Conservation (phyloP, 306 rosid species). For the Boehmeria nivea region DNA sequence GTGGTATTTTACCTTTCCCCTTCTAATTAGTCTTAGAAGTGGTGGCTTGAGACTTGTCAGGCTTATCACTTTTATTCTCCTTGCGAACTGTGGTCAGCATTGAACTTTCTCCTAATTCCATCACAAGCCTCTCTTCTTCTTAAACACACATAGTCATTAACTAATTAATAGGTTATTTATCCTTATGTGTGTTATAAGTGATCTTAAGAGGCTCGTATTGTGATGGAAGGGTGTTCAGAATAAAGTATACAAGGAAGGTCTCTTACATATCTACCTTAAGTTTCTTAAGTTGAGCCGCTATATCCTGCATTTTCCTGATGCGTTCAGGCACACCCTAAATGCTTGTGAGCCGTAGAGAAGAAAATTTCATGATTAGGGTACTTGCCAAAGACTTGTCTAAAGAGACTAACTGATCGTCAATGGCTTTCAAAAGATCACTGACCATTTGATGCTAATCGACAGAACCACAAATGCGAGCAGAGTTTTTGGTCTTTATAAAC, state of each 20-base stretch:
- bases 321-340: neutral
- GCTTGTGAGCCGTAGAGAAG: neutral
- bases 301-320: constrained; percentile 8
- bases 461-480: neutral
- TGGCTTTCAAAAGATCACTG: neutral
- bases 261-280: constrained; percentile 3
- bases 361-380: neutral
- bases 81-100: neutral
- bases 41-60: no score
- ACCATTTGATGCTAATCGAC: neutral
- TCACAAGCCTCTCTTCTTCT: neutral
- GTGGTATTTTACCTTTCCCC: neutral
- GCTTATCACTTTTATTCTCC: neutral
- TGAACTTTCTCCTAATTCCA: neutral
- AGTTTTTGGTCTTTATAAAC: neutral
- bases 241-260: constrained; percentile 4
- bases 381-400: constrained; percentile 7
- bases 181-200: neutral
- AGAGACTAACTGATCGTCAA: neutral
- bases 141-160: constrained; percentile 10
- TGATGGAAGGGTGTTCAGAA: neutral
- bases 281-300: neutral
- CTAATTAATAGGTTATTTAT: constrained; percentile 7
- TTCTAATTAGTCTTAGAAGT: no score
- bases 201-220: constrained; percentile 2